These are phyloP conservation scores for Botrytis deweyae DNA, from an alignment of 2,329 filamentous ascomycete genomes.

Conservation along the genomic window DNA sequence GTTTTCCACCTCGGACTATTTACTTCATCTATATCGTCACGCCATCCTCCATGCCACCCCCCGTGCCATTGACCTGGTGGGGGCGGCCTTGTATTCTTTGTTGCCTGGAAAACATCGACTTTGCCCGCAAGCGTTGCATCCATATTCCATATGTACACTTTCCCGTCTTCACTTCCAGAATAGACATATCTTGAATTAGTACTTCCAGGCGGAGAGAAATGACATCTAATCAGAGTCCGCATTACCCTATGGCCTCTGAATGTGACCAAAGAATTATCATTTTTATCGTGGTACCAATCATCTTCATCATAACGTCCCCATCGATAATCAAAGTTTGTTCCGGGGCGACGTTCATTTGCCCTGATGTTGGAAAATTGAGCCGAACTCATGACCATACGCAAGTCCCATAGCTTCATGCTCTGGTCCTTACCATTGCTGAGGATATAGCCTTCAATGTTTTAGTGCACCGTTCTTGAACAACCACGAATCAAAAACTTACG, in stretches of 20 bases:
- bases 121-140: slow-evolving; percentile 78
- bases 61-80: slow-evolving; percentile 27
- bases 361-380: slow-evolving; percentile 59
- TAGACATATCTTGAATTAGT: slow-evolving; percentile 93
- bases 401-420: slow-evolving; percentile 95
- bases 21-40: slow-evolving; percentile 33
- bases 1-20: slow-evolving; percentile 54
- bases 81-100: slow-evolving; percentile 58
- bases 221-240: slow-evolving; percentile 88
- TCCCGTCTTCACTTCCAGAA: slow-evolving; percentile 84
- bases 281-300: slow-evolving; percentile 69
- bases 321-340: slow-evolving; percentile 72
- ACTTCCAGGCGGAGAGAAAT: slow-evolving; percentile 85
- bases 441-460: slow-evolving; percentile 58
- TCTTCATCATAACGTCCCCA: slow-evolving; percentile 63
- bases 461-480: slow-evolving; percentile 3
- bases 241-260: slow-evolving; percentile 89
- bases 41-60: slow-evolving; percentile 24
- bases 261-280: slow-evolving; percentile 90
- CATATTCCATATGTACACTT: slow-evolving; percentile 89
- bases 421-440: slow-evolving; percentile 95
- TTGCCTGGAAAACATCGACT: slow-evolving; percentile 75
- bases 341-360: slow-evolving; percentile 51
- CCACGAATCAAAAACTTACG: slow-evolving; percentile 39
- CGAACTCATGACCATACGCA: slow-evolving; percentile 82